Evolutionary conservation across 1,284 basidiomycete genomes (phyloP), one percentile per base, ranked within the genome.

Genomic region (Bjerkandera adusta): DNA sequence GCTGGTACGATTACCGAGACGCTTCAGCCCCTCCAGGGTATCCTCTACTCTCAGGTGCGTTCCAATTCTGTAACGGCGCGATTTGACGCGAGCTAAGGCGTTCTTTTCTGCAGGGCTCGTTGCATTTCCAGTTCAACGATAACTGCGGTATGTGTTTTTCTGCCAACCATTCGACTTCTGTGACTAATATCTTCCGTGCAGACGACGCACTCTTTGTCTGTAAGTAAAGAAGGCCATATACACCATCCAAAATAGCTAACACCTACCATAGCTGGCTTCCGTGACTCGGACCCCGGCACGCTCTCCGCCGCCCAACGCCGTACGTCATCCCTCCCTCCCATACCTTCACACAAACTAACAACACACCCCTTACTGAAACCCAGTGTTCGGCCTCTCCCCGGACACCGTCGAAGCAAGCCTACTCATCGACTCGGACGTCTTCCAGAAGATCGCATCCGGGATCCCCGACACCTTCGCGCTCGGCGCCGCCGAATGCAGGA

Each of bases 41-140:
- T 16, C 2, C n/a, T 8, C 29, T 30, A n/a, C 10, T 22, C n/a
- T 32, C 56, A 57, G 65, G 66, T 5, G 63, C 66, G 3, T 60
- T 69, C 27, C 67, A 68, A 49, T 69, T 62, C 54, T n/a, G n/a
- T n/a, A n/a, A n/a, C n/a, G n/a, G n/a, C n/a, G n/a, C n/a, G n/a
- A n/a, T n/a, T n/a, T n/a, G n/a, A n/a, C n/a, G n/a, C n/a, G n/a
- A 34, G 34, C 15, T 30, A 7, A 41, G 15, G 27, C 24, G 13
- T 16, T 1, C n/a, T 8, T n/a, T 30, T 8, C 10, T 22, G 24
- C 40, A 58, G 58, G 65, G 66, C 5, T 64, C 66, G 3, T 60
- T 69, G 27, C 67, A 68, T 50, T 69, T 62, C 54, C 65, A 68
- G 51, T 53, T 59, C 42, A 68, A 69, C 52, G 55, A 61, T 33